Evolutionary conservation across 2,329 filamentous ascomycete genomes (phyloP), one percentile per base, ranked within the genome.

Genomic region (Penicillium occitanis): DNA sequence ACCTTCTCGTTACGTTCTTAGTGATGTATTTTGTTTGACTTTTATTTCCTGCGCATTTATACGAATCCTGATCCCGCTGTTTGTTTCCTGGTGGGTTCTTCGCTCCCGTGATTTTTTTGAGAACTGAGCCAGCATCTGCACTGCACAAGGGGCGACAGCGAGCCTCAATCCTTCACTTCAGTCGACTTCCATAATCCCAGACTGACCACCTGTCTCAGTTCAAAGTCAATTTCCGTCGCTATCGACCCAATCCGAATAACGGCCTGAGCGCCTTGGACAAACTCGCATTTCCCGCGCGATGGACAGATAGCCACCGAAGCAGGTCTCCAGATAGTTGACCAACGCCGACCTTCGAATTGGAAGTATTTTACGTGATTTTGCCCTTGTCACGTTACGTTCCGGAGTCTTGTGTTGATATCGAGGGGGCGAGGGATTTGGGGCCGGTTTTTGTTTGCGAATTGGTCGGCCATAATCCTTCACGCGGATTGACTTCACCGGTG

Each of bases 241-340:
- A 10, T 62, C 40, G 58, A 62, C 58, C 8, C 40, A 22, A 33
- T 40, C 33, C n/a, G 35, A 55, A 35, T 25, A 66, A 33, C 61
- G 51, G 51, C 65, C 62, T 53, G 61, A 58, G 40, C 46, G 51
- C 55, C 62, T 42, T 19, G 55, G 53, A 61, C 61, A 50, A 65
- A 61, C 66, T 71, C 68, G 68, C 66, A 68, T 65, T 69, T 70
- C 68, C 73, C 73, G 25, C 76, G 76, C 75, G 72, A 79, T 79
- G 77, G 77, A 78, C 73, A 73, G 74, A 71, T 79, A 78, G 71
- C 72, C 71, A 70, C 25, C 69, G 63, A 65, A 72, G 70, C 68
- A 72, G 72, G 75, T 77, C 74, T 75, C 76, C 72, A 76, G 74
- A 69, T 71, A 77, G 75, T 72, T 72, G 70, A 73, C 77, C 72